Base-by-base conservation (phyloP, 805 yeast species). In the Metschnikowia picachoensis region DNA sequence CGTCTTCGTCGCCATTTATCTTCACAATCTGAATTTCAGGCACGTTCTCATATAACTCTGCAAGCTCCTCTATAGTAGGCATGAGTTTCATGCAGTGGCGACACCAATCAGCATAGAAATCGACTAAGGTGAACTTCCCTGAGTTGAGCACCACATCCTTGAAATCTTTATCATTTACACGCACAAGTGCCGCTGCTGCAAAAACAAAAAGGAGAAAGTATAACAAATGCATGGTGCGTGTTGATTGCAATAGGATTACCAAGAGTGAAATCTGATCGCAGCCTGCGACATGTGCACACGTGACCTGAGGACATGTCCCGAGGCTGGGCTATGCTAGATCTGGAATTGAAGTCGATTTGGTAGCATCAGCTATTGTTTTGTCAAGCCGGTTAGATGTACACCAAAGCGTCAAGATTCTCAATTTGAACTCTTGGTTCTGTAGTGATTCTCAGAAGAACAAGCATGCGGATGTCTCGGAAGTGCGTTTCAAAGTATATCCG, bases 101-200 rank as follows among this genome's bases (percentile, higher is more conserved):
- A 62, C 90, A 83, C 90, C 90, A 83, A 43, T 78, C 80, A 9
- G 90, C 87, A 56, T 76, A 82, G 53, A 77, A 76, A 37, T 54
- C 58, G 53, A 74, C 69, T 62, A 78, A 59, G 4, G 70, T 63
- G 50, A 60, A 70, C 48, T 69, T 72, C 30, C 78, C 82, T 6
- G 85, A 76, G 38, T 80, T 76, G 44, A 76, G 65, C 14, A 81
- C 85, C 35, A 79, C 62, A 14, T 74, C 77, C 43, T 79, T 77
- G 59, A 83, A 83, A 50, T 70, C 77, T 31, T 66, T 61, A 50
- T 77, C 80, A 48, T 70, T 72, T 31, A 74, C 76, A 41, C 69
- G 71, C 27, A 76, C 60, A 15, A 79, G 70, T 25, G 64, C 52
- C 2, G 61, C 45, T 3, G 44, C 27, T 8, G 41, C 51, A 20